Evolutionary conservation across 495 filamentous ascomycete species (phyloP).

Genomic region (Tuber microsphaerosporum): DNA sequence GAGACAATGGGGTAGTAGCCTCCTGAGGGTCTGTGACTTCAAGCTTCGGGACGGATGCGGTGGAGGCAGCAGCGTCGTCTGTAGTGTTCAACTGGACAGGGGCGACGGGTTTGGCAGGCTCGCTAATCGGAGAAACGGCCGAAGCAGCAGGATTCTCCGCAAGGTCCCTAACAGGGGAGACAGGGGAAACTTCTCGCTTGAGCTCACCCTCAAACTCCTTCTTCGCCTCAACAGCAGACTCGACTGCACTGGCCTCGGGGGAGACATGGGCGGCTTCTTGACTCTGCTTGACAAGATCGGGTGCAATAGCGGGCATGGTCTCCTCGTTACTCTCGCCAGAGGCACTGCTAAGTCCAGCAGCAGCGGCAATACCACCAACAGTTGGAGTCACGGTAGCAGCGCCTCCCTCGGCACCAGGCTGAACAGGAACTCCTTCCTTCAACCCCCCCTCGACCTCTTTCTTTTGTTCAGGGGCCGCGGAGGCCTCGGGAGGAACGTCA

Average conservation of each 20-base stretch:
- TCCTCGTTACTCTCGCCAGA: conserved; percentile 41
- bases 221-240: conserved; percentile 64
- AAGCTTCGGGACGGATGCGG: conserved; percentile 8
- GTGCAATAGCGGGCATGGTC: conserved; percentile 32
- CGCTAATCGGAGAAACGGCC: neutral
- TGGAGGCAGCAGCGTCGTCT: conserved; percentile 5
- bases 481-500: conserved; percentile 54
- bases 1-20: conserved; percentile 23
- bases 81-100: conserved; percentile 12
- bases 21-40: conserved; percentile 6
- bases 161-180: neutral
- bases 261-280: conserved; percentile 16
- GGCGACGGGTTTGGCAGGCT: conserved; percentile 36
- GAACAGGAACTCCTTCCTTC: conserved; percentile 52
- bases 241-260: conserved; percentile 43
- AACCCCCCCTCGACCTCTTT: conserved; percentile 57
- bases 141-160: no score
- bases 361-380: conserved; percentile 26
- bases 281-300: conserved; percentile 32
- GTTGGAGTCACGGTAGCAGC: conserved; percentile 44
- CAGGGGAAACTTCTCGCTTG: conserved; percentile 31
- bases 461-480: conserved; percentile 54
- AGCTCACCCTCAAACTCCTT: conserved; percentile 44
- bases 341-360: conserved; percentile 31
- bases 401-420: conserved; percentile 54